Conservation (phyloP, 768 basidiomycete genomes). For the Psilocybe azurescens region DNA sequence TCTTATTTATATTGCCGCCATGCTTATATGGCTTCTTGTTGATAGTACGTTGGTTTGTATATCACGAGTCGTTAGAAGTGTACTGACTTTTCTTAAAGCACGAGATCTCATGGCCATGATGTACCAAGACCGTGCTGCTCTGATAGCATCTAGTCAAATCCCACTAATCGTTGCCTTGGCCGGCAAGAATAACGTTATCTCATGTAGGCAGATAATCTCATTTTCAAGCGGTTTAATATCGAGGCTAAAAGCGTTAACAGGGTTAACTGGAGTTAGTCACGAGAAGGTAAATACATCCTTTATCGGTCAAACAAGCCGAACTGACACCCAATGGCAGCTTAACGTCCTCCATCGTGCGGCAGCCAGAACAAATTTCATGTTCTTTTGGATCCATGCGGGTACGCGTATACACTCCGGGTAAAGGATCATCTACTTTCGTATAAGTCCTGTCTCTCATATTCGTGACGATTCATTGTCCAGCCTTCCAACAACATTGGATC, state of each 20-base stretch:
- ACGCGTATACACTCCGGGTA: conserved; percentile 35
- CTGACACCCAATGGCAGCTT: conserved; percentile 30
- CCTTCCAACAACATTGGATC: conserved; percentile 38
- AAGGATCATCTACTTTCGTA: conserved; percentile 1
- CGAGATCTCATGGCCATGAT: conserved; percentile 36
- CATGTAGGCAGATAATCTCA: conserved; percentile 37
- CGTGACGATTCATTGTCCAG: conserved; percentile 21
- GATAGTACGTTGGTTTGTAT: conserved; percentile 41
- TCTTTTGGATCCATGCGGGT: conserved; percentile 49
- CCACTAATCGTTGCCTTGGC: conserved; percentile 59
- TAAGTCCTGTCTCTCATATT: not conserved
- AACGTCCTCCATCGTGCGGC: conserved; percentile 52
- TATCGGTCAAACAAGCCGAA: not conserved
- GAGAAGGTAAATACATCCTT: conserved; percentile 44
- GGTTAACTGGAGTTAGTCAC: conserved; percentile 57
- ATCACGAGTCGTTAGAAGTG: conserved; percentile 10
- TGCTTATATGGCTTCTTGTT: conserved; percentile 48
- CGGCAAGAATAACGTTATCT: conserved; percentile 63
- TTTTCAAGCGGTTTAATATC: not conserved
- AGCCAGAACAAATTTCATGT: conserved; percentile 44
- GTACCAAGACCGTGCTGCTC: conserved; percentile 43
- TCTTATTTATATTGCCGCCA: conserved; percentile 46
- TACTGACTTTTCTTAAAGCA: conserved; percentile 31
- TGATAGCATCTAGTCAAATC: conserved; percentile 50
- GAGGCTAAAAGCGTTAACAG: conserved; percentile 26